Base-by-base conservation (phyloP, 495 filamentous ascomycete species). In the Talaromyces ruber region DNA sequence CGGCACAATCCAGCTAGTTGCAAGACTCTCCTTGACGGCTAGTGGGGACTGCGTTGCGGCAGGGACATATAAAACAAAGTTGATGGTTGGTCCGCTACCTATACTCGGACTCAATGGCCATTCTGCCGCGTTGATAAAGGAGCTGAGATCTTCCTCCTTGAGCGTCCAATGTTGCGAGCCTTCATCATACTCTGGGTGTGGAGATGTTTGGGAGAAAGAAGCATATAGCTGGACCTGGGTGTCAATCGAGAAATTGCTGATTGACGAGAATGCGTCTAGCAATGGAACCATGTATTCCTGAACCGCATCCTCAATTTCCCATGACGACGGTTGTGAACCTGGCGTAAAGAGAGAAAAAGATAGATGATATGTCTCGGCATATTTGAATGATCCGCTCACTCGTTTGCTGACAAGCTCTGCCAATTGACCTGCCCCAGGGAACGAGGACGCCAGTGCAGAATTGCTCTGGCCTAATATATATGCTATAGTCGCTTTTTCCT, bases 81-180 rank as follows among this genome's bases (percentile, higher is more conserved):
- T 98, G 65, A 98, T 83, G 0, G 94, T 97, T 34, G 94, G 93
- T 2, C 92, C 93, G 28, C 80, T 86, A 34, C 93, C 95, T 66
- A 98, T 96, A 68, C 92, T 96, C 16, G 94, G 94, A 66, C 88
- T 93, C 26, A 98, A 75, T 0, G 94, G 94, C 94, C 94, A 98
- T 75, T 98, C 95, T 6, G 94, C 94, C 30, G 92, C 92, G 67
- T 98, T 98, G 74, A 98, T 91, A 69, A 98, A 98, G 30, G 88
- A 91, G 53, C 90, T 90, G 6, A 98, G 81, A 68, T 96, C 92
- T 68, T 96, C 89, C 69, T 90, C 92, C 65, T 84, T 86, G 12
- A 98, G 71, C 2, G 89, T 83, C 83, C 87, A 91, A 5, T 79
- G 74, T 9, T 76, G 75, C 26, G 74, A 71, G 1, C 71, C 43